Percentiles rank a stretch among this genome's conserved stretches.
Evolutionary conservation across 2,329 filamentous ascomycete species (phyloP).

Genomic region (Acarospora socialis): DNA sequence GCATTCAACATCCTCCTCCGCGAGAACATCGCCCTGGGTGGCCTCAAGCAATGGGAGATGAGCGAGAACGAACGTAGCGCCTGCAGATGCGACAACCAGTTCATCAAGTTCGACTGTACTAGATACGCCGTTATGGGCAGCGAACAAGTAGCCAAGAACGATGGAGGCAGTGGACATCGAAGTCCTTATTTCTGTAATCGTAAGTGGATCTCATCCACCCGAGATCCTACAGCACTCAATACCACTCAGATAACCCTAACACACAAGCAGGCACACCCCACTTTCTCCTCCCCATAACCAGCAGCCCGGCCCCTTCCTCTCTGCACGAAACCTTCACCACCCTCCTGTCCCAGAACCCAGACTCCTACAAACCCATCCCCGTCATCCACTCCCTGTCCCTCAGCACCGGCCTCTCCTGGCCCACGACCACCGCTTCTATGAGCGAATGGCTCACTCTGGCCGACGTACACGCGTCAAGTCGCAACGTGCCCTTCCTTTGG

Average conservation of each 20-base stretch:
- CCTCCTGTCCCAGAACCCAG: constrained; percentile 17
- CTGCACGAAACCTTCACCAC: constrained; percentile 20
- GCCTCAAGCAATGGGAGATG: constrained; percentile 27
- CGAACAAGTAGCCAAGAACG: constrained; percentile 10
- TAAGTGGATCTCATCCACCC: constrained; percentile 4
- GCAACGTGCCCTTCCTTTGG: constrained; percentile 30
- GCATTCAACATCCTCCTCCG: constrained; percentile 32
- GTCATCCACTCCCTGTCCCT: constrained; percentile 27
- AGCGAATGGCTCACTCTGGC: constrained; percentile 28
- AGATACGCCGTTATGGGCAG: constrained; percentile 16
- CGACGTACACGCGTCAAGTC: constrained; percentile 20
- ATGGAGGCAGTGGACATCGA: constrained; percentile 7
- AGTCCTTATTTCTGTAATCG: constrained; percentile 15
- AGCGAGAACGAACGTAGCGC: constrained; percentile 17
- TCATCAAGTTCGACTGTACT: constrained; percentile 22
- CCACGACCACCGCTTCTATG: constrained; percentile 21
- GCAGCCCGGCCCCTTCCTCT: constrained; percentile 19
- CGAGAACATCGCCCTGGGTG: constrained; percentile 26
- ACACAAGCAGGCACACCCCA: constrained; percentile 21
- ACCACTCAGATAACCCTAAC: constrained; percentile 1
- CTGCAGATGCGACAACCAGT: constrained; percentile 30
- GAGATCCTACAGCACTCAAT: background rate
- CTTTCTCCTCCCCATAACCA: constrained; percentile 22
- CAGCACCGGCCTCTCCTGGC: constrained; percentile 19
- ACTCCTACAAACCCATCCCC: constrained; percentile 26